Conservation (phyloP, 2,329 filamentous ascomycete genomes). For the Colletotrichum lini region DNA sequence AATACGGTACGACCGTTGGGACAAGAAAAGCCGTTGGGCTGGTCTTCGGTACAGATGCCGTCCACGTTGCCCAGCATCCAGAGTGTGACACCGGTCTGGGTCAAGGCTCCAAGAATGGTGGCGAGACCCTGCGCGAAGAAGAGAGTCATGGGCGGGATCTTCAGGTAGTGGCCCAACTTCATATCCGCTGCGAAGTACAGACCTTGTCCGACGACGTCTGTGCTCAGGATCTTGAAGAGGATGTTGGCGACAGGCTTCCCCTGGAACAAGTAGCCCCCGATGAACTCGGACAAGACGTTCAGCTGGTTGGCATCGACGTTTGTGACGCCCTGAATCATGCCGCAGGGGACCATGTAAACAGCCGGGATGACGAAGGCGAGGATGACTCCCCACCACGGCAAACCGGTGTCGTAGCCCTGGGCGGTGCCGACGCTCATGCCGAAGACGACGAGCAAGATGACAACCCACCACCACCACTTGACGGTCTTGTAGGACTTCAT, state of each 20-base stretch:
- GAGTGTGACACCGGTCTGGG: constrained; percentile 53
- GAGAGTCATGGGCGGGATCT: constrained; percentile 70
- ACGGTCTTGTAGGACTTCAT: constrained; percentile 71
- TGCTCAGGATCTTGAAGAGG: constrained; percentile 53
- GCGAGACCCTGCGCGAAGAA: constrained; percentile 75
- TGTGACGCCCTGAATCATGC: constrained; percentile 61
- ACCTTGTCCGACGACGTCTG: constrained; percentile 53
- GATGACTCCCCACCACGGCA: constrained; percentile 70
- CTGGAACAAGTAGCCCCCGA: constrained; percentile 65
- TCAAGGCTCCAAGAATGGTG: constrained; percentile 54
- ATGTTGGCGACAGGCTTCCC: constrained; percentile 55
- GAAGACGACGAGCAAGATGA: constrained; percentile 60
- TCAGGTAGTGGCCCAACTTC: constrained; percentile 64
- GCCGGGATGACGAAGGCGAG: constrained; percentile 60
- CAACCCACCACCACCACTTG: constrained; percentile 70
- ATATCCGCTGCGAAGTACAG: constrained; percentile 63
- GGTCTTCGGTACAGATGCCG: constrained; percentile 64
- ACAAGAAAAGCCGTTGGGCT: constrained; percentile 68
- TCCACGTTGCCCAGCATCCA: constrained; percentile 60
- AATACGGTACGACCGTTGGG: constrained; percentile 73
- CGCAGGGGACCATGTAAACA: constrained; percentile 64
- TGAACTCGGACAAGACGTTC: constrained; percentile 36
- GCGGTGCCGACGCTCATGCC: constrained; percentile 52
- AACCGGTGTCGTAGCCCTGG: constrained; percentile 66
- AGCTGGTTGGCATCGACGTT: constrained; percentile 61